phyloP scores from a whole-genome alignment of 2,329 filamentous ascomycete species.

The Aspergillus novofumigatus region DNA sequence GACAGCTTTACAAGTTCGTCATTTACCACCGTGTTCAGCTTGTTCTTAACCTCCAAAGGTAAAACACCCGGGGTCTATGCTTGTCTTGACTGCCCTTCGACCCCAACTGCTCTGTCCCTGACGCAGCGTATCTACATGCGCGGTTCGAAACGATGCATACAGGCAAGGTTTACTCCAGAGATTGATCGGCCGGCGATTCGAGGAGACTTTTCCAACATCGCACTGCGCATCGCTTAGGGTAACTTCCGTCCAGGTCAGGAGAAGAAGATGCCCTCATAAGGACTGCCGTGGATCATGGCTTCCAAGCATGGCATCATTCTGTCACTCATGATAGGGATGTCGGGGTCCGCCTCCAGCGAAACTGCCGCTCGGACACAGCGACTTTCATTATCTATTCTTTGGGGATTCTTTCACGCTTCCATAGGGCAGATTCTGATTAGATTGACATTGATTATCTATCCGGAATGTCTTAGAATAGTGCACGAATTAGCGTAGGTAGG shows the following conservation, averaged over 20 bases:
- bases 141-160: background rate
- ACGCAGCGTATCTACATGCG: background rate
- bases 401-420: slow-evolving; percentile 16
- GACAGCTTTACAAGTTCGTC: background rate
- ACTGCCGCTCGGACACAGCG: background rate
- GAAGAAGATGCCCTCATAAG: background rate
- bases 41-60: background rate
- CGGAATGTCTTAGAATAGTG: slow-evolving; percentile 8
- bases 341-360: background rate
- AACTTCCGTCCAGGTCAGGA: background rate
- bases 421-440: slow-evolving; percentile 9
- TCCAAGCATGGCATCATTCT: too few species aligned
- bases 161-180: background rate
- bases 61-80: background rate
- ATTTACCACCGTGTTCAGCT: background rate
- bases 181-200: background rate
- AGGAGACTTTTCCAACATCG: background rate
- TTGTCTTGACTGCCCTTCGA: background rate
- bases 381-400: slow-evolving; percentile 4
- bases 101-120: background rate
- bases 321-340: background rate
- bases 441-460: slow-evolving; percentile 8
- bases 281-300: background rate
- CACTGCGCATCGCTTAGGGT: background rate
- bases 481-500: slow-evolving; percentile 4